Evolutionary conservation across 2,329 filamentous ascomycete genomes (phyloP).

Genomic region (Reticulascus tulasneorum): DNA sequence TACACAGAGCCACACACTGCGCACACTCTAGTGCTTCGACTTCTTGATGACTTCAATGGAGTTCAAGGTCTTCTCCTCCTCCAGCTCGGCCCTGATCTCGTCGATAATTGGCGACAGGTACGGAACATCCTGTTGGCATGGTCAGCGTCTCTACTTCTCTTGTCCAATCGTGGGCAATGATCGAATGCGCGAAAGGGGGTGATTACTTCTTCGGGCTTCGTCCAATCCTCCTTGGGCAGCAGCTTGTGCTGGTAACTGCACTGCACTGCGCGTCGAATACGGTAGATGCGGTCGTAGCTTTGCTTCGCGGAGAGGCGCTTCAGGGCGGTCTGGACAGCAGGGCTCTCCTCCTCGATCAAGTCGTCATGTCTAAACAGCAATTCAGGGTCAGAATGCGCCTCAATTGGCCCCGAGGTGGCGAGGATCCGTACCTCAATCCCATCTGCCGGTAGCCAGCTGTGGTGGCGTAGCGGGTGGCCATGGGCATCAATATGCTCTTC

Average conservation of each 20-base stretch:
- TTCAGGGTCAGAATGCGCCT: too few species aligned
- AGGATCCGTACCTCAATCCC: conserved; percentile 70
- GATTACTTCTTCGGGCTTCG: conserved; percentile 50
- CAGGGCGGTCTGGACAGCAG: conserved; percentile 79
- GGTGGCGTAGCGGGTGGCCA: conserved; percentile 85
- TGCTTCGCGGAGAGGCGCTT: conserved; percentile 87
- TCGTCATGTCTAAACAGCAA: conserved; percentile 98
- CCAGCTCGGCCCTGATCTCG: conserved; percentile 44
- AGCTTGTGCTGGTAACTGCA: conserved; percentile 61
- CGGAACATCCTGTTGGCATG: conserved; percentile 39
- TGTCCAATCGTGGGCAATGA: background rate
- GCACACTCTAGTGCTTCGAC: conserved; percentile 28
- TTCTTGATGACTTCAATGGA: conserved; percentile 46
- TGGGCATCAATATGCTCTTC: conserved; percentile 69
- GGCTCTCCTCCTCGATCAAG: conserved; percentile 88
- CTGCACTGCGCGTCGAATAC: conserved; percentile 92
- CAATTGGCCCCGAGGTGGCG: background rate
- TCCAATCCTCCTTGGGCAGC: conserved; percentile 59
- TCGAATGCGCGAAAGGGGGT: background rate
- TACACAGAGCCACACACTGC: conserved; percentile 10
- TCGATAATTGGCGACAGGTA: conserved; percentile 53
- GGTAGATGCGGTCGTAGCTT: conserved; percentile 95
- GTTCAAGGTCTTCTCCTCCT: conserved; percentile 51
- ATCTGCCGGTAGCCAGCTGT: conserved; percentile 90
- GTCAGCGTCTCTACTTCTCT: conserved; percentile 7